phyloP scores from a whole-genome alignment of 805 yeast genomes.

The Saccharomycopsis capsularis region DNA sequence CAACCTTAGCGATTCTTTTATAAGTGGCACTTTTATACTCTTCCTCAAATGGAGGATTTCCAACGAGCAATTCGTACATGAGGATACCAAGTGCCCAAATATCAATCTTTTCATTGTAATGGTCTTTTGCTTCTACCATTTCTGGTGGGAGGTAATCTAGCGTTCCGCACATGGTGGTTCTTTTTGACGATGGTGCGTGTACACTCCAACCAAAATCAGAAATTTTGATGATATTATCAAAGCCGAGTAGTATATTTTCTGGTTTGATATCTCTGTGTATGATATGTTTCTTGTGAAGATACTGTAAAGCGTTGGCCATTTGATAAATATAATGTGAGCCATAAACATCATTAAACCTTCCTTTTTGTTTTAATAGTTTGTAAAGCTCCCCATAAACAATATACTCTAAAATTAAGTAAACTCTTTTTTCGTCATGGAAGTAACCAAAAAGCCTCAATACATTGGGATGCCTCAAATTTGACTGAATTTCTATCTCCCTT shows the following conservation, averaged over 20 bases:
- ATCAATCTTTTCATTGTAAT: conserved; percentile 66
- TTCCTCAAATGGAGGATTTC: conserved; percentile 90
- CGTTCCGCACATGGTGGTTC: conserved; percentile 91
- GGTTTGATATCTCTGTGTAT: conserved; percentile 94
- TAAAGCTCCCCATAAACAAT: conserved; percentile 84
- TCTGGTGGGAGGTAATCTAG: conserved; percentile 94
- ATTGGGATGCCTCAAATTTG: conserved; percentile 69
- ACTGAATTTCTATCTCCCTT: conserved; percentile 88
- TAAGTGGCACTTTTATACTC: conserved; percentile 70
- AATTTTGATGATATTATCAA: conserved; percentile 69
- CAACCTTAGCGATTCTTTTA: conserved; percentile 71
- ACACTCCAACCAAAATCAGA: conserved; percentile 98
- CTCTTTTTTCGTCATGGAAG: conserved; percentile 74
- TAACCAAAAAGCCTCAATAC: conserved; percentile 77
- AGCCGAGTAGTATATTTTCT: conserved; percentile 77
- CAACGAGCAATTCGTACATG: conserved; percentile 79
- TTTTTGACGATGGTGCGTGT: conserved; percentile 47
- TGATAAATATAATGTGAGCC: conserved; percentile 80
- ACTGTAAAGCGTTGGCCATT: conserved; percentile 70
- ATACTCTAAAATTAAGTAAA: conserved; percentile 79
- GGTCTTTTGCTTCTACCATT: conserved; percentile 77
- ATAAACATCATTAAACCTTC: conserved; percentile 61
- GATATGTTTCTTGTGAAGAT: conserved; percentile 71
- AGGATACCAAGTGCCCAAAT: conserved; percentile 90
- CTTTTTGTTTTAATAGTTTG: conserved; percentile 55